These are phyloP conservation scores for Clonostachys chloroleuca DNA, from an alignment of 2,329 filamentous ascomycete genomes.

Conservation along the genomic window DNA sequence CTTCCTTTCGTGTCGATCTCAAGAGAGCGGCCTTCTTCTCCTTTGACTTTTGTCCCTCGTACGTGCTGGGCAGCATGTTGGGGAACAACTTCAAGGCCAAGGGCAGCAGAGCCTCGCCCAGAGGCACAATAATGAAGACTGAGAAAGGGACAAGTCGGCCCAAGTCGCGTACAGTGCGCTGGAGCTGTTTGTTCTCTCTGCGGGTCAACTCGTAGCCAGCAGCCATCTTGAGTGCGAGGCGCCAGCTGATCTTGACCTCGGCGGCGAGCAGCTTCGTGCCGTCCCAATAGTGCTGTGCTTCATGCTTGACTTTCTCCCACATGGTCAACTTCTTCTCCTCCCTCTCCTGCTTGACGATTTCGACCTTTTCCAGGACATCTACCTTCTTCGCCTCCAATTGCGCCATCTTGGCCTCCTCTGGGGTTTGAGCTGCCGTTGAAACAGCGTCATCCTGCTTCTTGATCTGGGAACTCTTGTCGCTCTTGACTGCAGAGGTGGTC, in stretches of 20 bases:
- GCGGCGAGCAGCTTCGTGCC: constrained; percentile 91
- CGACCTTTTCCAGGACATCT: constrained; percentile 54
- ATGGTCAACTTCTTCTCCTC: constrained; percentile 84
- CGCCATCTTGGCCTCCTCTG: constrained; percentile 41
- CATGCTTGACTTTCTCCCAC: constrained; percentile 92
- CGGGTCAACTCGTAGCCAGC: constrained; percentile 94
- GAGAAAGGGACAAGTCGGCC: constrained; percentile 92
- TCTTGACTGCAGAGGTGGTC: constrained; percentile 22
- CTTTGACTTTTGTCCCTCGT: constrained; percentile 86
- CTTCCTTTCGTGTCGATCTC: constrained; percentile 85
- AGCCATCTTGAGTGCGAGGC: constrained; percentile 92
- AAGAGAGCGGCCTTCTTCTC: constrained; percentile 82
- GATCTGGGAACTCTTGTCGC: constrained; percentile 19
- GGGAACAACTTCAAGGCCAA: constrained; percentile 93
- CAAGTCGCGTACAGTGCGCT: constrained; percentile 90
- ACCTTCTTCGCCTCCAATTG: constrained; percentile 64
- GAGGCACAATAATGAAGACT: constrained; percentile 93
- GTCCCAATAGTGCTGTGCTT: constrained; percentile 94
- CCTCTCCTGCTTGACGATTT: constrained; percentile 51
- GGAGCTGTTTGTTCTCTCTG: constrained; percentile 87
- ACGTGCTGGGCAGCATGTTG: constrained; percentile 95
- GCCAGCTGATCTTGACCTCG: constrained; percentile 89
- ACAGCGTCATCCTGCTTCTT: constrained; percentile 19
- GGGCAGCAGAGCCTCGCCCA: constrained; percentile 88
- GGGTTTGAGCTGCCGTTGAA: constrained; percentile 8